Evolutionary conservation across 2,329 filamentous ascomycete species (phyloP), one percentile per base, ranked within the genome.

Genomic region (Ophiocordyceps sinensis): DNA sequence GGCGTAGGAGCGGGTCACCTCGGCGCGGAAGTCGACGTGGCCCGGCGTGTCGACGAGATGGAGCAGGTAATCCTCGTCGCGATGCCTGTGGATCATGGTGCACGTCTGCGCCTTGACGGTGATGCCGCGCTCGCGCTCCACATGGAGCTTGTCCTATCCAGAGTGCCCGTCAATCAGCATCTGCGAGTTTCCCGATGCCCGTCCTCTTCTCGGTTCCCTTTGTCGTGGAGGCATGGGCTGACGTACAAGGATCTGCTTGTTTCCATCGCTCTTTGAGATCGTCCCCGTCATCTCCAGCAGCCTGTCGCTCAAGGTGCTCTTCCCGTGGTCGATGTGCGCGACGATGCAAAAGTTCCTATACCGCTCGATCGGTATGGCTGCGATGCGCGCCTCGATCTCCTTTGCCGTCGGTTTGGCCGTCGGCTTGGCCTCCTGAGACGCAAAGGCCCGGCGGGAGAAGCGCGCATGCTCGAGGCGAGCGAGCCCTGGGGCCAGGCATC

Each of bases 21-120:
- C 91, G 38, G 91, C 91, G 42, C 91, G 77, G 61, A 98, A 98
- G 65, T 98, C 91, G 43, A 98, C 91, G 65, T 98, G 91, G 26
- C 91, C 91, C 0, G 91, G 91, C 0, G 91, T 98, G 60, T 98
- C 91, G 43, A 98, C 88, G 26, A 98, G 72, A 62, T 98, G 91
- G 28, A 98, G 70, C 43, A 98, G 72, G 58, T 96, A 96, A 60
- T 98, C 91, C 28, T 82, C 67, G 14, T 84, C 88, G 15, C 82
- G 68, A 64, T 94, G 70, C 26, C 82, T 86, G 67, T 95, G 94
- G 40, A 98, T 75, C 91, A 98, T 98, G 42, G 82, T 91, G 63
- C 91, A 96, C 43, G 91, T 96, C 67, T 98, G 91, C 42, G 91
- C 91, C 68, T 98, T 98, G 59, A 98, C 91, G 0, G 91, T 98